Percentiles rank a stretch among this genome's conserved stretches.
Evolutionary conservation across 2,329 filamentous ascomycete species (phyloP).

Genomic region (Verticillium longisporum): DNA sequence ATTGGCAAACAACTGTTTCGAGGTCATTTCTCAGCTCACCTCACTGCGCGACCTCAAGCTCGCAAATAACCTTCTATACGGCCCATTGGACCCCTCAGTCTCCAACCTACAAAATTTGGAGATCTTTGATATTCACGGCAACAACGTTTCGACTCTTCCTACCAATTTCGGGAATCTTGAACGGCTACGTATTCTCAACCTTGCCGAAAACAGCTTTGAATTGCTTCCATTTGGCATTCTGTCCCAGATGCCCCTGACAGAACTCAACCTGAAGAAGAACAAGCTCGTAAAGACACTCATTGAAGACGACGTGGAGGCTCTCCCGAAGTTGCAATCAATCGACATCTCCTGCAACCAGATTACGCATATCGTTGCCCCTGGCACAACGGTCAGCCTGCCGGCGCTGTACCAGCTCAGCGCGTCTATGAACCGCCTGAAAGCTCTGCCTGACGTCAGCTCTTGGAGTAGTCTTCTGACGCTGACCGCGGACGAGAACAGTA

Average conservation of each 20-base stretch:
- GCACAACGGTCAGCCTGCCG: slow-evolving; percentile 54
- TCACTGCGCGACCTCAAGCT: slow-evolving; percentile 75
- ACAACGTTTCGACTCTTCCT: slow-evolving; percentile 68
- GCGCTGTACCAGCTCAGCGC: slow-evolving; percentile 66
- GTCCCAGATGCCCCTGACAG: slow-evolving; percentile 60
- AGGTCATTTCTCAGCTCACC: slow-evolving; percentile 66
- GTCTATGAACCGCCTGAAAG: slow-evolving; percentile 72
- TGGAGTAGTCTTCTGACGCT: slow-evolving; percentile 71
- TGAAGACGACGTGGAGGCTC: slow-evolving; percentile 46
- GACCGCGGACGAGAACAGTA: slow-evolving; percentile 73
- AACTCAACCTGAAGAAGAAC: slow-evolving; percentile 73
- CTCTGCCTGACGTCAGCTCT: slow-evolving; percentile 64
- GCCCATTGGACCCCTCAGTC: slow-evolving; percentile 57
- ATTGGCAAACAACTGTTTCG: slow-evolving; percentile 64
- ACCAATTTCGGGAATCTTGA: slow-evolving; percentile 58
- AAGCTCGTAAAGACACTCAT: slow-evolving; percentile 68
- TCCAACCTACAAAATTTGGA: slow-evolving; percentile 64
- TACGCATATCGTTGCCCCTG: slow-evolving; percentile 38
- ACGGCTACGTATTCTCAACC: slow-evolving; percentile 67
- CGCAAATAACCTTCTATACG: slow-evolving; percentile 68
- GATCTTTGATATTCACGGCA: slow-evolving; percentile 73
- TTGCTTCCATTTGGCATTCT: slow-evolving; percentile 65
- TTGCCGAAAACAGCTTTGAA: slow-evolving; percentile 72
- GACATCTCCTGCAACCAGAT: slow-evolving; percentile 76
- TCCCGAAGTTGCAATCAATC: slow-evolving; percentile 64